Evolutionary conservation across 495 filamentous ascomycete genomes (phyloP).

Genomic region (Neurospora sp.): DNA sequence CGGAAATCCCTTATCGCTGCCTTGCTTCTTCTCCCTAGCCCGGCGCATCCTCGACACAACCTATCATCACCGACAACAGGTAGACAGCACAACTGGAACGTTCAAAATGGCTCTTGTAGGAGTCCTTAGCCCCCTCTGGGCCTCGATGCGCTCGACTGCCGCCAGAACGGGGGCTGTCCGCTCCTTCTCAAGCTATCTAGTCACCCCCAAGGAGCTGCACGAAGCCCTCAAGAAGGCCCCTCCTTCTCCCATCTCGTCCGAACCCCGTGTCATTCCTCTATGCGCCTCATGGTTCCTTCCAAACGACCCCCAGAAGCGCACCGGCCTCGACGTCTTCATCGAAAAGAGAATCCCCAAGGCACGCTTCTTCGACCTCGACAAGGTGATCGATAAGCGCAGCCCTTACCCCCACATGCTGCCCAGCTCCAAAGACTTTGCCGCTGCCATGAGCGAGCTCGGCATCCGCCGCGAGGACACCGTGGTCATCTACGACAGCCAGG

Average conservation of each 20-base stretch:
- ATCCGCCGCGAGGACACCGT: slow-evolving; percentile 78
- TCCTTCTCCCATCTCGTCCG: slow-evolving; percentile 59
- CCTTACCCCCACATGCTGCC: slow-evolving; percentile 98
- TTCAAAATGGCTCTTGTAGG: slow-evolving; percentile 28
- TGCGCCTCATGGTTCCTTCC: slow-evolving; percentile 96
- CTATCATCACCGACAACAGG: neutral
- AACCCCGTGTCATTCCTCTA: slow-evolving; percentile 73
- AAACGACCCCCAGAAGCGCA: slow-evolving; percentile 63
- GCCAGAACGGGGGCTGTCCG: slow-evolving; percentile 13
- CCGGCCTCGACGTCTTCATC: slow-evolving; percentile 65
- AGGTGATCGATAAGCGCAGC: slow-evolving; percentile 72
- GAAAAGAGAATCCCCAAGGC: slow-evolving; percentile 71
- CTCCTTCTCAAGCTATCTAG: slow-evolving; percentile 67
- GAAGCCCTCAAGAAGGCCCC: slow-evolving; percentile 70
- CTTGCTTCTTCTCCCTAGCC: neutral
- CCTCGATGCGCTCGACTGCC: slow-evolving; percentile 6
- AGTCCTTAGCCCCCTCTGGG: slow-evolving; percentile 28
- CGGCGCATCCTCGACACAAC: neutral
- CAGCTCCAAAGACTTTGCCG: slow-evolving; percentile 63
- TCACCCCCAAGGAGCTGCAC: slow-evolving; percentile 73
- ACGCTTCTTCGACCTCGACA: slow-evolving; percentile 95
- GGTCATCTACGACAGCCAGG: slow-evolving; percentile 83
- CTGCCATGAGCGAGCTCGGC: slow-evolving; percentile 79
- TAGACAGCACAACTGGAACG: slow-evolving; percentile 1
- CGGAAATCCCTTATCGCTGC: neutral